Evolutionary conservation across 2,329 filamentous ascomycete species (phyloP).

Genomic region (Geosmithia morbida): DNA sequence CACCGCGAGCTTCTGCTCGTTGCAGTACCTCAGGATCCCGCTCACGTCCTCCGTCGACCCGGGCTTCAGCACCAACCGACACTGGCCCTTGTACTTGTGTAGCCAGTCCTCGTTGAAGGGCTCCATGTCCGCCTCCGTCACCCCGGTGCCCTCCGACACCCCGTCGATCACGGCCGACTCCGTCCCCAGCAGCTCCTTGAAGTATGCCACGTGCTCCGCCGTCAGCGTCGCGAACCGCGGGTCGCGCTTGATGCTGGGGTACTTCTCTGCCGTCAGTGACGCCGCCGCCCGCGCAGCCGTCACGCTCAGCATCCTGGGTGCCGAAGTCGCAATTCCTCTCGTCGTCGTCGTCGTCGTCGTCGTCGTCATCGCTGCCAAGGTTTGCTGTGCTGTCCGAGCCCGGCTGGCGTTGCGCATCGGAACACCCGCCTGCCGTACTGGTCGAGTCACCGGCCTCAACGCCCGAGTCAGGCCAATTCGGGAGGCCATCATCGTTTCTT

Average conservation of each 20-base stretch:
- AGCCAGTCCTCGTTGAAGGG: constrained; percentile 98
- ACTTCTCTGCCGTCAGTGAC: constrained; percentile 66
- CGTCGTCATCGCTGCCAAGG: constrained; percentile 1
- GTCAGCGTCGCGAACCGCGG: constrained; percentile 60
- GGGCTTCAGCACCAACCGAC: constrained; percentile 76
- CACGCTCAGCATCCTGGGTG: constrained; percentile 11
- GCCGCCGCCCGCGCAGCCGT: constrained; percentile 9
- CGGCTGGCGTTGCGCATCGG: no score
- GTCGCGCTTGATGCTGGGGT: constrained; percentile 72
- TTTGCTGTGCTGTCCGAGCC: no score
- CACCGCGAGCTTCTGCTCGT: constrained; percentile 79
- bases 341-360: neutral
- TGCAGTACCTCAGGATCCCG: constrained; percentile 87
- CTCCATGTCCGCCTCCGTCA: constrained; percentile 69
- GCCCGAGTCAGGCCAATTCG: constrained; percentile 11
- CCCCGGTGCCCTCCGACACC: constrained; percentile 50
- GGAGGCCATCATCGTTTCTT: constrained; percentile 8
- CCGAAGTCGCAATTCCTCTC: constrained; percentile 15
- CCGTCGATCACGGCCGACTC: constrained; percentile 76
- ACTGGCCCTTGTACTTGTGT: constrained; percentile 92
- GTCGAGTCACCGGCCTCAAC: constrained; percentile 7
- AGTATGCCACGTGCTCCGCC: constrained; percentile 65
- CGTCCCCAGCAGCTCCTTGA: constrained; percentile 66
- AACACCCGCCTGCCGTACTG: no score
- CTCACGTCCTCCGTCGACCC: constrained; percentile 76